Conservation (phyloP, 2,329 filamentous ascomycete species). For the Pseudonectria buxi region DNA sequence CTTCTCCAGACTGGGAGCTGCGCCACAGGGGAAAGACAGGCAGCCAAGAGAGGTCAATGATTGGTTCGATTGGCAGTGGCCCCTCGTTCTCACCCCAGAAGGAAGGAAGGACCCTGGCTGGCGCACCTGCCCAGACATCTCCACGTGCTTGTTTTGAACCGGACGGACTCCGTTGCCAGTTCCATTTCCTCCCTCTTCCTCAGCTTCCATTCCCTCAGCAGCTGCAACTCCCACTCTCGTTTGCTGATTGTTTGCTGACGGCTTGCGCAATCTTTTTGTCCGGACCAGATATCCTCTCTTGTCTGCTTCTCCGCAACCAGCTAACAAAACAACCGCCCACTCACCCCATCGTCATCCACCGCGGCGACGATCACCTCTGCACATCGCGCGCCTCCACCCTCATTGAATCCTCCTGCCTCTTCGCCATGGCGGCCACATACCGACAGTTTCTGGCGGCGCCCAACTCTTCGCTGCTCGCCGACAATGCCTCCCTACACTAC, state of each 20-base stretch:
- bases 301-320: conserved; percentile 1
- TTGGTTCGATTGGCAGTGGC: too few species aligned
- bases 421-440: conserved; percentile 48
- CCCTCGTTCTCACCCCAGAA: too few species aligned
- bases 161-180: conserved; percentile 6
- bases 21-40: conserved; percentile 7
- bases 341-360: neutral
- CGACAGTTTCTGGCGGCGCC: conserved; percentile 66
- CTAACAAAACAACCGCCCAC: too few species aligned
- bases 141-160: conserved; percentile 23
- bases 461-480: conserved; percentile 54
- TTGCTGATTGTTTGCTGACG: too few species aligned
- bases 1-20: conserved; percentile 7
- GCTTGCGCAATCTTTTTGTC: too few species aligned
- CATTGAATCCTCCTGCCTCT: conserved; percentile 7
- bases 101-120: conserved; percentile 10
- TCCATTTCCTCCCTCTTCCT: conserved; percentile 15
- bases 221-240: conserved; percentile 4
- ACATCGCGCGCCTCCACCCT: conserved; percentile 2
- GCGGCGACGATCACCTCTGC: neutral
- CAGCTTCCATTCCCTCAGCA: conserved; percentile 2
- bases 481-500: conserved; percentile 71
- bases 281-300: neutral
- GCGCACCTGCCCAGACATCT: conserved; percentile 16
- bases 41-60: too few species aligned